Evolutionary conservation across 495 filamentous ascomycete genomes (phyloP).

Genomic region (Aspergillus nidulans): DNA sequence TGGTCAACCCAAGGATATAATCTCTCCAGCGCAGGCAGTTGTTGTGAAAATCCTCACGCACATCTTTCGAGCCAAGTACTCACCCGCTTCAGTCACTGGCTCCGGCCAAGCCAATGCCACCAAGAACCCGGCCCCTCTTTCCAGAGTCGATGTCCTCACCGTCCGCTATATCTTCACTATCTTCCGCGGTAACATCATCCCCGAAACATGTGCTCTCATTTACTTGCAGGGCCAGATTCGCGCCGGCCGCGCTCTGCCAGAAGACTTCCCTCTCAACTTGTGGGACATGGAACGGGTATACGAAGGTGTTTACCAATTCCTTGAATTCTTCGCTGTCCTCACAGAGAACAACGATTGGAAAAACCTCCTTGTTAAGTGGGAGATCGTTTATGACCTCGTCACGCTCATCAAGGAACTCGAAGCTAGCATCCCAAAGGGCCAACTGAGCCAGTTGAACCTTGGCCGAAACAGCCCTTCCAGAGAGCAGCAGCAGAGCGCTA

Average conservation of each 20-base stretch:
- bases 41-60: slow-evolving; percentile 84
- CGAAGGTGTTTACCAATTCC: slow-evolving; percentile 84
- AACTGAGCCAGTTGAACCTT: slow-evolving; percentile 44
- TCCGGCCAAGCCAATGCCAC: slow-evolving; percentile 32
- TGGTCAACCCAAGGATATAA: slow-evolving; percentile 88
- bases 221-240: slow-evolving; percentile 89
- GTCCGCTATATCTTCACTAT: slow-evolving; percentile 88
- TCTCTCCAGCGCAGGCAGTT: slow-evolving; percentile 88
- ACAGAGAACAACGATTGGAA: slow-evolving; percentile 69
- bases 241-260: slow-evolving; percentile 55
- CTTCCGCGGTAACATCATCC: slow-evolving; percentile 86
- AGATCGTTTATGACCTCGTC: slow-evolving; percentile 78
- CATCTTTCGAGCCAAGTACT: slow-evolving; percentile 73
- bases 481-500: slow-evolving; percentile 24
- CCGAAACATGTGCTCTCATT: slow-evolving; percentile 88
- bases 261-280: slow-evolving; percentile 87
- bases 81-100: slow-evolving; percentile 46
- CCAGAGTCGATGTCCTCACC: slow-evolving; percentile 59
- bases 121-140: slow-evolving; percentile 32
- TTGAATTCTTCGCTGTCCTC: slow-evolving; percentile 90
- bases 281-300: slow-evolving; percentile 96
- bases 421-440: slow-evolving; percentile 71
- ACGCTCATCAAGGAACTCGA: slow-evolving; percentile 82
- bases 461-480: slow-evolving; percentile 30
- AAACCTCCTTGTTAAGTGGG: slow-evolving; percentile 78